Base-by-base conservation (phyloP, 106 monocot species). In the Hemerocallis citrina region DNA sequence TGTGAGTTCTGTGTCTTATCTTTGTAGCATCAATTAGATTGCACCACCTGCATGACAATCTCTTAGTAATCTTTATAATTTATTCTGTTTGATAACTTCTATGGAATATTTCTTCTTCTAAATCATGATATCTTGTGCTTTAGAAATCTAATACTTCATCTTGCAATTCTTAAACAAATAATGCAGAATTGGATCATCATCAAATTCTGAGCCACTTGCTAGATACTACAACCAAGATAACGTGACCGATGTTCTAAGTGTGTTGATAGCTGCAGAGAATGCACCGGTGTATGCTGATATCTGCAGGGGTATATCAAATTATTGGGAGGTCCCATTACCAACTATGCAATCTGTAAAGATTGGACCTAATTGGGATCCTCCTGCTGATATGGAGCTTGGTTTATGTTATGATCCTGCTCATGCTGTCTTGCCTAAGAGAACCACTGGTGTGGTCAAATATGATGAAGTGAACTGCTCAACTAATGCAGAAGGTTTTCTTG, bases 161-260 rank as follows among this genome's bases (percentile, higher is more conserved):
- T 32, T 32, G 54, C 31, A 31, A 30, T 32, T 24, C 52, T 28
- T 37, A 22, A 13, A 20, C 28, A 57, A 59, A 20, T 40, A 23
- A 2, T 59, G 42, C 85, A 93, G 88, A 68, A 33, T 79, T 60
- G 81, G 68, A 25, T 70, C 65, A 15, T 73, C 66, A 14, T 45
- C 29, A 23, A 60, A 72, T 71, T 46, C 27, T 51, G 83, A 73
- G 30, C 47, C 67, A 40, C 39, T 74, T 51, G 65, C 63, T 58
- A 68, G 80, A 48, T 89, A 94, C 64, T 94, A 94, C 61, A 85
- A 89, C 43, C 47, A 66, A 12, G 58, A 61, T 37, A 83, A 85
- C 74, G 63, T 85, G 39, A 23, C 46, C 14, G 80, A 85, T 40
- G 78, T 94, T 43, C 51, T 86, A 25, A 57, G 25, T 57, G 39